A percentile compares a stretch with the other conserved stretches of the same genome.
These are phyloP conservation scores for Lenwebbia sp. DNA, from an alignment of 345 rosid species.

Conservation along the genomic window DNA sequence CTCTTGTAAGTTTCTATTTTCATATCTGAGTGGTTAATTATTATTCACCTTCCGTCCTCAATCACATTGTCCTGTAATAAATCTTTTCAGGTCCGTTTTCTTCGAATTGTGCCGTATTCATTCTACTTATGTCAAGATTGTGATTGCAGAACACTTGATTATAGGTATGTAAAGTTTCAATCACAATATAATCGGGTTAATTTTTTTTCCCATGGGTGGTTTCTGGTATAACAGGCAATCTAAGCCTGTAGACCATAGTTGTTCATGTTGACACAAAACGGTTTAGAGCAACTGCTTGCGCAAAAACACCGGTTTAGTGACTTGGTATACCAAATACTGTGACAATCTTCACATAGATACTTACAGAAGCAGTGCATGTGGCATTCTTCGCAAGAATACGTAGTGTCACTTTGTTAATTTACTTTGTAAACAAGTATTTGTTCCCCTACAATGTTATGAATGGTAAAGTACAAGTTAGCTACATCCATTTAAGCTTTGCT, in stretches of 20 bases:
- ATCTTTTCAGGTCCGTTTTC: slow-evolving; percentile 71
- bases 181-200: not conserved
- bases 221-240: not conserved
- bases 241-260: not conserved
- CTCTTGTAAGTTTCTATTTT: slow-evolving; percentile 49
- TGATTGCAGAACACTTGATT: slow-evolving; percentile 82
- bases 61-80: slow-evolving; percentile 5
- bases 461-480: not conserved
- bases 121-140: slow-evolving; percentile 95
- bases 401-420: not conserved
- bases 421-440: not conserved
- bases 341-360: not conserved
- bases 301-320: not conserved
- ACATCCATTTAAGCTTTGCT: not conserved
- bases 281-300: not conserved
- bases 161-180: slow-evolving; percentile 35
- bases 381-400: not conserved
- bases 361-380: not conserved
- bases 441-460: not conserved
- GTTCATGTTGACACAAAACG: not conserved
- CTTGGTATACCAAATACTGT: not conserved
- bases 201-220: not conserved
- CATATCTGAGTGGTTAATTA: not conserved
- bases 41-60: slow-evolving; percentile 2
- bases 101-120: slow-evolving; percentile 79